Evolutionary conservation across 2,329 filamentous ascomycete genomes (phyloP), one percentile per base, ranked within the genome.

Genomic region (Plenodomus lindquistii): DNA sequence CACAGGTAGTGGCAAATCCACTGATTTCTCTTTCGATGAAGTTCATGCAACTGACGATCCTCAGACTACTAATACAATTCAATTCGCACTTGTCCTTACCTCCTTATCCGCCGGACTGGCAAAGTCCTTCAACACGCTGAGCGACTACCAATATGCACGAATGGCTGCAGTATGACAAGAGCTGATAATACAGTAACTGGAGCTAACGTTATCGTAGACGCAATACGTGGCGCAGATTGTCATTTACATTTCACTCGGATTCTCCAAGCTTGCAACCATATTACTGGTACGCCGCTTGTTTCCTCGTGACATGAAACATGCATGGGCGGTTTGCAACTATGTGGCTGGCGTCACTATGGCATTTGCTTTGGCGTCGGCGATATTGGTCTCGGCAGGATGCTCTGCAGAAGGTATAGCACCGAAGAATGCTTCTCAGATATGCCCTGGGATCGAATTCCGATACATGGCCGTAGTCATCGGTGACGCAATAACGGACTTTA

Each of bases 271-370:
- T 10, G 57, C 67, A 2, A 48, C 62, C 4, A 52, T 66, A 6
- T 31, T 67, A n/a, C 52, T 70, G 4, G 56, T 66, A 24, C 61
- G 56, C 36, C 59, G 67, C 2, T 44, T 70, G 2, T 70, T 68
- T 46, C 62, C 55, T 5, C 49, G 57, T 4, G 66, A 69, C 41
- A 62, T 63, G 52, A 58, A 51, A 40, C 45, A 43, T 20, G 57
- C 59, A 9, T 61, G 60, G 55, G 35, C 54, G 7, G 50, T 62
- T 1, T 69, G 65, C 27, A 62, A 67, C 27, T 31, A 58, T 17
- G 40, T 61, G 17, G 53, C 48, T 9, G 59, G 15, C 6, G 8
- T 52, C 13, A 49, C 59, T 21, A 11, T 52, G 2, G 15, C 53
- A 4, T 69, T 66, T 62, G 66, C 60, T 18, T 18, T 65, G 2